Base-by-base conservation (phyloP, 2,329 filamentous ascomycete species). In the Furcasterigmium sp. region DNA sequence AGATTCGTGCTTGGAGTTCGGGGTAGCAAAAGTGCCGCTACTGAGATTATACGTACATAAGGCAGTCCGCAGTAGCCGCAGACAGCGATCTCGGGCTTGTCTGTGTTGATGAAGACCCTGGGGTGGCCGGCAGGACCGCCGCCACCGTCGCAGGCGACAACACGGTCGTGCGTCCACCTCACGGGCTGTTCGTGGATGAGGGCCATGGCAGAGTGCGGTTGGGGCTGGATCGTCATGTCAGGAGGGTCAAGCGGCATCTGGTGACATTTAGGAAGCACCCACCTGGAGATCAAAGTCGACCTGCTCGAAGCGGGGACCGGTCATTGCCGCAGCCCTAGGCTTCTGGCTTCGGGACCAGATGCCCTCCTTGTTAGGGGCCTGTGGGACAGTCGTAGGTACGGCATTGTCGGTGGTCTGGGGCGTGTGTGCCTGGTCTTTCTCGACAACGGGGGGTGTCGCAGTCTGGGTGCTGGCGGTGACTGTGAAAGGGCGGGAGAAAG, bases 181-280 rank as follows among this genome's bases (percentile, higher is more conserved):
- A 98, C 93, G 17, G 91, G 91, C 68, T 96, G 86, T 73, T 91
- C 84, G 76, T 98, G 93, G 59, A 97, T 91, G 64, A 98, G 80
- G 55, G 94, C 88, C 59, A 98, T 98, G 49, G 93, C 93, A 25
- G 93, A 85, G 59, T 83, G 76, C 23, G 93, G 86, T 71, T 85
- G 86, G 51, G 93, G 93, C 93, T 97, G 61, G 49, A 47, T 41
- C 52, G 69, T 59, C 19, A 19, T 5, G 39, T 35, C 30, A 35
- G 30, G n/a, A 17, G 15, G 32, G 32, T 18, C 43, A 47, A 42
- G 29, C 5, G 29, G 15, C 5, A 17, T 9, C 15, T 3, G n/a
- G 9, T 17, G 15, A 17, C 3, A 9, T 35, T 17, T 18, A 11
- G 13, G 20, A 9, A 19, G 39, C 15, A 19, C 80, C 54, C 73